Percentiles rank a stretch among this genome's conserved stretches.
Conservation (phyloP, 306 rosid genomes). For the Vicia sativa region DNA sequence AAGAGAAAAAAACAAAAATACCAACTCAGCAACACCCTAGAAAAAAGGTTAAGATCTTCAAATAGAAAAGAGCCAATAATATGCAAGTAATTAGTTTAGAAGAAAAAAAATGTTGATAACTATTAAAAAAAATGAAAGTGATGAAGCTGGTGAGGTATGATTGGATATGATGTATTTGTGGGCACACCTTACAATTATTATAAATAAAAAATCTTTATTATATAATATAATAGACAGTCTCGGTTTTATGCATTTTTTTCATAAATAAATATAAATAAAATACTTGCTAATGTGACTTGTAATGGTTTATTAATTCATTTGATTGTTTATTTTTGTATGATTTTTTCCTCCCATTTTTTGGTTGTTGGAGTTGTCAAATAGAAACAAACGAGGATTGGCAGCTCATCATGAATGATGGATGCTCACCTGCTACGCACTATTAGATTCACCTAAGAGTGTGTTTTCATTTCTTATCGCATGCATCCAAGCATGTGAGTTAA, state of each 20-base stretch:
- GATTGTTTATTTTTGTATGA: neutral
- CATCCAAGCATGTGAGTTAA: conserved; percentile 29
- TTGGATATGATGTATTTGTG: conserved; percentile 60
- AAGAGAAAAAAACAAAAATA: conserved; percentile 37
- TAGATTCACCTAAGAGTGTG: conserved; percentile 21
- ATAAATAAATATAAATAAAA: conserved; percentile 7
- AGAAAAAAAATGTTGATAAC: conserved; percentile 45
- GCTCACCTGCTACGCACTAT: conserved; percentile 50
- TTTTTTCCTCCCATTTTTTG: conserved; percentile 11
- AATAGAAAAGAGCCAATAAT: conserved; percentile 37
- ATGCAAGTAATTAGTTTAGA: conserved; percentile 42
- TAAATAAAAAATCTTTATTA: conserved; percentile 33
- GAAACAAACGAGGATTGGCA: conserved; percentile 49
- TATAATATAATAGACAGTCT: conserved; percentile 36
- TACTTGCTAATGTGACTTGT: neutral
- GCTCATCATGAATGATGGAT: conserved; percentile 57
- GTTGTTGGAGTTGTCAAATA: conserved; percentile 41
- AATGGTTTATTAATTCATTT: conserved; percentile 18
- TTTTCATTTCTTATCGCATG: conserved; percentile 5
- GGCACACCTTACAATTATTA: conserved; percentile 49
- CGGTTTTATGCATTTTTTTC: conserved; percentile 28
- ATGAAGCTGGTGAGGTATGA: conserved; percentile 62
- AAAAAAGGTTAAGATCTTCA: conserved; percentile 31
- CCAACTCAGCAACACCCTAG: conserved; percentile 9
- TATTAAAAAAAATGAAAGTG: conserved; percentile 34